These are phyloP conservation scores for Lactifluus hygrophoroides DNA, from an alignment of 768 basidiomycete species.

Conservation along the genomic window DNA sequence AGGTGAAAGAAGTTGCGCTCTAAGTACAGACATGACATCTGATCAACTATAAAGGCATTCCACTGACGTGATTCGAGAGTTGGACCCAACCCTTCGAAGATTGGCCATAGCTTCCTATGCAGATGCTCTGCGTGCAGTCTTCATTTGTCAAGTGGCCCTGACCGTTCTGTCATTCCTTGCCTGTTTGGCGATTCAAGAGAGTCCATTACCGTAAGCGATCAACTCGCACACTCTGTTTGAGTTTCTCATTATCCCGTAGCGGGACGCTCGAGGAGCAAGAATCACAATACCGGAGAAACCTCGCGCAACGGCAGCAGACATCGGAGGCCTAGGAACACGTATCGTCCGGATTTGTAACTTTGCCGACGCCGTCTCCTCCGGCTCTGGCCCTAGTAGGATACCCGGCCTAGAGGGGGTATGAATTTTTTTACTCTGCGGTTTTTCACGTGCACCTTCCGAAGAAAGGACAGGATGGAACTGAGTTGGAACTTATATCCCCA, in stretches of 20 bases:
- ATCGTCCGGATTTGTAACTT: background rate
- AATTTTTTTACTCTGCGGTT: too few species aligned
- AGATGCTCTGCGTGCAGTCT: constrained; percentile 71
- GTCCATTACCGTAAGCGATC: constrained; percentile 42
- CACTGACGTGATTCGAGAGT: constrained; percentile 58
- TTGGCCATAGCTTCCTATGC: constrained; percentile 73
- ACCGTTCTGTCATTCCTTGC: constrained; percentile 59
- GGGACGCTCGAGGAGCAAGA: constrained; percentile 58
- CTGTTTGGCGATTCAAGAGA: constrained; percentile 71
- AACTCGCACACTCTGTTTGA: background rate
- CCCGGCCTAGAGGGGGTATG: background rate
- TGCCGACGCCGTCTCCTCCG: background rate
- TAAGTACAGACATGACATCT: constrained; percentile 1
- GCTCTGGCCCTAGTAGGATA: background rate
- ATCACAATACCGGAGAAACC: constrained; percentile 36
- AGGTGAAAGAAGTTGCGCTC: constrained; percentile 33
- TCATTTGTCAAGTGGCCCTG: constrained; percentile 67
- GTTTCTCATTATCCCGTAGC: constrained; percentile 27
- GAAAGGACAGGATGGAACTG: background rate
- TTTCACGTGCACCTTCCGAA: background rate
- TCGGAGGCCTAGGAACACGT: constrained; percentile 8
- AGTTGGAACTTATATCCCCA: background rate
- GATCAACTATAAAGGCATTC: constrained; percentile 43
- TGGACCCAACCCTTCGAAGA: constrained; percentile 45
- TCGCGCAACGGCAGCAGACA: background rate